phyloP scores from a whole-genome alignment of 495 filamentous ascomycete genomes.

The Lasiosphaeria hispida region DNA sequence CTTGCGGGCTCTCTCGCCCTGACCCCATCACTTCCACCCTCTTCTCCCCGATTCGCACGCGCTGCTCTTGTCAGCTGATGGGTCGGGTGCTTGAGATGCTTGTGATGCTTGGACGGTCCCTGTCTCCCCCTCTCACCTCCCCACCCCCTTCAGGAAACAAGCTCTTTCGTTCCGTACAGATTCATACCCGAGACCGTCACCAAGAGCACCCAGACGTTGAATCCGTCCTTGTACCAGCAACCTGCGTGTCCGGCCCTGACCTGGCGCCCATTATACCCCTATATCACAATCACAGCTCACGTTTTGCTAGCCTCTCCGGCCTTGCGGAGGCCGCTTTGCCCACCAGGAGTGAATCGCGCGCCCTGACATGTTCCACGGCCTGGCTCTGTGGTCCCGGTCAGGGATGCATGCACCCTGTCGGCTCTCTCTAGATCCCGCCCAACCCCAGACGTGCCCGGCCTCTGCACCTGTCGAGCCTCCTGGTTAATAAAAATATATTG shows the following conservation, averaged over 20 bases:
- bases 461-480: conserved; percentile 1
- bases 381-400: background rate
- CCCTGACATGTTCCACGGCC: background rate
- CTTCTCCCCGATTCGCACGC: conserved; percentile 5
- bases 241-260: background rate
- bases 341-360: no score
- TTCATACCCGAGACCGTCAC: background rate
- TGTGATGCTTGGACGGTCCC: background rate
- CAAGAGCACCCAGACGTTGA: background rate
- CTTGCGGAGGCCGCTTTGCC: no score
- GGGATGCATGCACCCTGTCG: no score
- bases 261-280: background rate
- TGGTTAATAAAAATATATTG: conserved; percentile 11
- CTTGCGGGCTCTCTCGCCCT: background rate
- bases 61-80: background rate
- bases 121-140: background rate
- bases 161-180: background rate
- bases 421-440: background rate
- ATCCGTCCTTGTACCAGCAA: background rate
- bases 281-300: background rate
- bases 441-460: background rate
- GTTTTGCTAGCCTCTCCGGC: background rate
- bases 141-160: conserved; percentile 9
- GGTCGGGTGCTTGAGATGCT: background rate
- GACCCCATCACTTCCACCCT: background rate